Conservation (phyloP, 2,329 filamentous ascomycete genomes). For the Diaporthe ilicicola region DNA sequence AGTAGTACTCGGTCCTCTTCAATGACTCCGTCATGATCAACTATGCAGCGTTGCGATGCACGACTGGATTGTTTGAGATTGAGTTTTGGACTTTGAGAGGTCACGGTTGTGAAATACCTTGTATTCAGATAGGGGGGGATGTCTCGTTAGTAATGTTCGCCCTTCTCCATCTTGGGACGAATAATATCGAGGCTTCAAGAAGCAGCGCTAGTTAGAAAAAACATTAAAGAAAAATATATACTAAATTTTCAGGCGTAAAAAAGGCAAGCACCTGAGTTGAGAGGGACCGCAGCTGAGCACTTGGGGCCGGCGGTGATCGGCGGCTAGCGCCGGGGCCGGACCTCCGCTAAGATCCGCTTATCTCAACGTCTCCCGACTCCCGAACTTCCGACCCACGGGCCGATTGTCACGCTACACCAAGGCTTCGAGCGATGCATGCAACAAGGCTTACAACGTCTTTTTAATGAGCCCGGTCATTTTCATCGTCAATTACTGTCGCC, state of each 20-base stretch:
- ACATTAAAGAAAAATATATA: too few species aligned
- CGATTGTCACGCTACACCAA: neutral
- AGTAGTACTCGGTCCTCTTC: conserved; percentile 31
- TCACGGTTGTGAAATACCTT: too few species aligned
- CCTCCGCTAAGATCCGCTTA: conserved; percentile 27
- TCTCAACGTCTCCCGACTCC: conserved; percentile 30
- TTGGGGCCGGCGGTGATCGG: conserved; percentile 3
- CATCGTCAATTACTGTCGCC: neutral
- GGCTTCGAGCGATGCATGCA: neutral
- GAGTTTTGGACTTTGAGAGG: neutral
- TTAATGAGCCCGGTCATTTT: neutral
- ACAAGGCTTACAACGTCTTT: neutral
- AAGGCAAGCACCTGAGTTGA: neutral
- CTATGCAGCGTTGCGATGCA: neutral
- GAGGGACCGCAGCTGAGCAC: neutral
- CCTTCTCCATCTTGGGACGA: too few species aligned
- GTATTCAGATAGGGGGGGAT: neutral
- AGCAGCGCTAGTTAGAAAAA: neutral
- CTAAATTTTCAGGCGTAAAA: neutral
- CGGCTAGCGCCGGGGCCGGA: conserved; percentile 11
- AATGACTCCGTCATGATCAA: conserved; percentile 24
- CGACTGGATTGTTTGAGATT: neutral
- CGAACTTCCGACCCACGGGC: conserved; percentile 24
- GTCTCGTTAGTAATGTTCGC: too few species aligned
- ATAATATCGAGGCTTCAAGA: neutral